These are phyloP conservation scores for Jackrogersella multiformis DNA, from an alignment of 495 filamentous ascomycete genomes.

Conservation along the genomic window DNA sequence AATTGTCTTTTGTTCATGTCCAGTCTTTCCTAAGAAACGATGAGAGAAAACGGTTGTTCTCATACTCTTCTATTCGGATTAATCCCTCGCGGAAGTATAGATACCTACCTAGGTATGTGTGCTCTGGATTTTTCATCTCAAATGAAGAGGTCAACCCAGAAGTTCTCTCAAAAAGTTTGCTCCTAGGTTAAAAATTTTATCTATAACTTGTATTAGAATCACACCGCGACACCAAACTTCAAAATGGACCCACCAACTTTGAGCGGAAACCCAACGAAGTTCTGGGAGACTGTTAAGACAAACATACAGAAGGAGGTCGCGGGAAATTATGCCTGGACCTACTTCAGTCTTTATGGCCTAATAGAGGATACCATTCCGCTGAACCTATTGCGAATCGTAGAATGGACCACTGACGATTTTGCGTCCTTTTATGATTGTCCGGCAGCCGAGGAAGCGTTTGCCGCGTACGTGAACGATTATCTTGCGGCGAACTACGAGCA, in stretches of 20 bases:
- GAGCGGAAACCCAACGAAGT: neutral
- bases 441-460: neutral
- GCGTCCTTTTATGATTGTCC: conserved; percentile 19
- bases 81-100: neutral
- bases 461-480: neutral
- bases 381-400: neutral
- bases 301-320: neutral
- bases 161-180: neutral
- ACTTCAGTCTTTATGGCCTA: conserved; percentile 17
- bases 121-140: neutral
- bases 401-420: conserved; percentile 23
- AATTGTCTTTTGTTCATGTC: too few relatives aligned
- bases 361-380: neutral
- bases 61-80: too few relatives aligned
- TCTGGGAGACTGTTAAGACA: neutral
- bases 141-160: neutral
- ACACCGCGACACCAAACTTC: neutral
- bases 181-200: neutral
- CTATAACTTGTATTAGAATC: too few relatives aligned
- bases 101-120: neutral
- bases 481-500: neutral
- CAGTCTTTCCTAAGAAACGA: too few relatives aligned
- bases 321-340: neutral
- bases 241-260: conserved; percentile 10
- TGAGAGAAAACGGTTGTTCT: too few relatives aligned